Percentiles rank a stretch among this genome's conserved stretches.
phyloP scores from a whole-genome alignment of 2,329 filamentous ascomycete genomes.

The Epichloe amarillans region DNA sequence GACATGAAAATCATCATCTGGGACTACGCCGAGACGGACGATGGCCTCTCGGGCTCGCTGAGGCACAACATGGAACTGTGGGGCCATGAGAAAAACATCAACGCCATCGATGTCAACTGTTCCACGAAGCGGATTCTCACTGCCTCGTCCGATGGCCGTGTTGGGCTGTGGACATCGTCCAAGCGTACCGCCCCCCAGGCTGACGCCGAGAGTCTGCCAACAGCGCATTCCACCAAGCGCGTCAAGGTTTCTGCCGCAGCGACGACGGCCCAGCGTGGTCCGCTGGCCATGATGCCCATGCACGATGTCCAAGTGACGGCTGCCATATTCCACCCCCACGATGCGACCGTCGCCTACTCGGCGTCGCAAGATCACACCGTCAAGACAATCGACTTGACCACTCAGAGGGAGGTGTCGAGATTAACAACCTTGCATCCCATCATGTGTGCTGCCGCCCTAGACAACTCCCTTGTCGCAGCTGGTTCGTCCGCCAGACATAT shows the following conservation, averaged over 20 bases:
- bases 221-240: conserved; percentile 57
- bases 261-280: conserved; percentile 57
- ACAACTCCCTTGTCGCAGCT: conserved; percentile 49
- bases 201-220: conserved; percentile 54
- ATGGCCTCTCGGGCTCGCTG: conserved; percentile 46
- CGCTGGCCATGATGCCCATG: conserved; percentile 57
- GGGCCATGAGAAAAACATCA: conserved; percentile 64
- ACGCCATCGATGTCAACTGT: conserved; percentile 61
- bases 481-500: conserved; percentile 80
- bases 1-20: conserved; percentile 81
- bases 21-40: conserved; percentile 63
- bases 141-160: conserved; percentile 65
- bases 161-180: conserved; percentile 82
- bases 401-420: conserved; percentile 63
- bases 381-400: conserved; percentile 82
- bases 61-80: conserved; percentile 70
- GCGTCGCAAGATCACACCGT: conserved; percentile 84
- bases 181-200: conserved; percentile 61
- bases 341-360: conserved; percentile 82
- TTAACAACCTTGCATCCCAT: conserved; percentile 75
- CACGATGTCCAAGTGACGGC: conserved; percentile 66
- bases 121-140: conserved; percentile 69
- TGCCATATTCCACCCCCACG: conserved; percentile 71
- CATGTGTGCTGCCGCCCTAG: conserved; percentile 62
- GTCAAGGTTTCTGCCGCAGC: conserved; percentile 45